These are phyloP conservation scores for Neodidymelliopsis sp. DNA, from an alignment of 2,329 filamentous ascomycete species.

Conservation along the genomic window DNA sequence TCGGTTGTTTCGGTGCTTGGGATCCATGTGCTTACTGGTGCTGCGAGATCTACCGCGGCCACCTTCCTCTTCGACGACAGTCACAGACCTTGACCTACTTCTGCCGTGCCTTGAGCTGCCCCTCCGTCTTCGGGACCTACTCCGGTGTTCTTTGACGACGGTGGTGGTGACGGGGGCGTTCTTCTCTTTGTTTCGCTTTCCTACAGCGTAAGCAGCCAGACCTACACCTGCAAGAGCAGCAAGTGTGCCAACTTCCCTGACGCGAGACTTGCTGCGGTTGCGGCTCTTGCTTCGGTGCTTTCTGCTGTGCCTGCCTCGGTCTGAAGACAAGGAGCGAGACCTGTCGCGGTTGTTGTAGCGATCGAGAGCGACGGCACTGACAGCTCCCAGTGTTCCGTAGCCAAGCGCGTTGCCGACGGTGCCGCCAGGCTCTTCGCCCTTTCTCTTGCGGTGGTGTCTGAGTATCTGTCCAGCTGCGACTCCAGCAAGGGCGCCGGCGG, in stretches of 20 bases:
- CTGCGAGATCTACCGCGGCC: slow-evolving; percentile 50
- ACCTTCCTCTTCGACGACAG: slow-evolving; percentile 34
- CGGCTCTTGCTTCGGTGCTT: slow-evolving; percentile 39
- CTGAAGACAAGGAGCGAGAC: slow-evolving; percentile 50
- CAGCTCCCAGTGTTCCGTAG: slow-evolving; percentile 67
- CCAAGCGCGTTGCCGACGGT: slow-evolving; percentile 63
- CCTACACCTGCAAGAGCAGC: slow-evolving; percentile 68
- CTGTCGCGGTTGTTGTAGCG: slow-evolving; percentile 58
- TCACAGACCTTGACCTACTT: slow-evolving; percentile 47
- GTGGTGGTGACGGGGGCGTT: slow-evolving; percentile 50
- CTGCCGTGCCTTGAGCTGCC: slow-evolving; percentile 25
- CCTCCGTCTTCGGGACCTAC: slow-evolving; percentile 55
- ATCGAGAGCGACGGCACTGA: slow-evolving; percentile 66
- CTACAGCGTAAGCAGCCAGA: slow-evolving; percentile 62
- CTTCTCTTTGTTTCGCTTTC: slow-evolving; percentile 56
- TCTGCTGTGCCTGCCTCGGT: slow-evolving; percentile 32
- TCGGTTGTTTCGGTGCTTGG: slow-evolving; percentile 63
- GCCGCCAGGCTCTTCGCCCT: slow-evolving; percentile 63
- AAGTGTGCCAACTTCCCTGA: slow-evolving; percentile 63
- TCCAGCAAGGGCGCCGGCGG: slow-evolving; percentile 68
- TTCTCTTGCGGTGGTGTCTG: slow-evolving; percentile 63
- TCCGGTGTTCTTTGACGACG: slow-evolving; percentile 56
- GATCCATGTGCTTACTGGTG: slow-evolving; percentile 52
- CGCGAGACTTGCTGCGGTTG: slow-evolving; percentile 50
- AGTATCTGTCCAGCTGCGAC: slow-evolving; percentile 67